phyloP scores from a whole-genome alignment of 2,329 filamentous ascomycete species.

The Ascochyta viciae-villosae region DNA sequence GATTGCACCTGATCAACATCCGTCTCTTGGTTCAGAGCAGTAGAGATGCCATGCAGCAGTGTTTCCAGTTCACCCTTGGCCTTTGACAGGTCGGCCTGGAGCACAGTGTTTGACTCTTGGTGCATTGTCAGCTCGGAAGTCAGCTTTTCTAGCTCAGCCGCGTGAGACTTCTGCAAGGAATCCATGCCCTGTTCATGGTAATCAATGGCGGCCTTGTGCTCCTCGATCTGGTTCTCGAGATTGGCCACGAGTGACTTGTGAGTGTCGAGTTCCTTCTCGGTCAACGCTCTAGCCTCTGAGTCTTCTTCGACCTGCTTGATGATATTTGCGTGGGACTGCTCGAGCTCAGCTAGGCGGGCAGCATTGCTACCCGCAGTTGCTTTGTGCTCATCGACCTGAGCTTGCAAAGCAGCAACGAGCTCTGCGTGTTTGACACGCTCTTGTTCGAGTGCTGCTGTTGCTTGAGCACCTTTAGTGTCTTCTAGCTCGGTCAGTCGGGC shows the following conservation, averaged over 20 bases:
- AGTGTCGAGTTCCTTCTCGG: slow-evolving; percentile 59
- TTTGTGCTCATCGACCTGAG: slow-evolving; percentile 83
- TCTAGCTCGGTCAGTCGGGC: slow-evolving; percentile 41
- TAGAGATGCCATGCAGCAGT: slow-evolving; percentile 68
- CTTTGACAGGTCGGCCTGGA: slow-evolving; percentile 65
- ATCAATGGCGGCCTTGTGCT: slow-evolving; percentile 62
- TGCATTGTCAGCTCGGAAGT: slow-evolving; percentile 44
- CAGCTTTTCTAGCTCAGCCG: slow-evolving; percentile 60
- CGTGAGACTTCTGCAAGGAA: slow-evolving; percentile 61
- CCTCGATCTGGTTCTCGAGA: slow-evolving; percentile 63
- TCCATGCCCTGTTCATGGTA: slow-evolving; percentile 62
- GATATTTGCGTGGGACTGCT: slow-evolving; percentile 72
- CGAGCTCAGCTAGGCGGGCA: slow-evolving; percentile 74
- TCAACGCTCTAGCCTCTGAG: slow-evolving; percentile 65
- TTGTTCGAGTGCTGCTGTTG: slow-evolving; percentile 46
- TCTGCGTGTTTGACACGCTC: slow-evolving; percentile 57
- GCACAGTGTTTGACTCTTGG: slow-evolving; percentile 38
- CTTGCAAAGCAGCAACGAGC: slow-evolving; percentile 66
- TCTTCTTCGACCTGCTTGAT: slow-evolving; percentile 73
- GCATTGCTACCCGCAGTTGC: slow-evolving; percentile 72
- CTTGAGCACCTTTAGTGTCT: slow-evolving; percentile 35
- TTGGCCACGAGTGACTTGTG: slow-evolving; percentile 61
- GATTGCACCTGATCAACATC: slow-evolving; percentile 50
- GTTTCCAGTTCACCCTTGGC: slow-evolving; percentile 67
- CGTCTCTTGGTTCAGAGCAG: slow-evolving; percentile 69